phyloP scores from a whole-genome alignment of 148 eudicot species.

The Persicaria maculosa region DNA sequence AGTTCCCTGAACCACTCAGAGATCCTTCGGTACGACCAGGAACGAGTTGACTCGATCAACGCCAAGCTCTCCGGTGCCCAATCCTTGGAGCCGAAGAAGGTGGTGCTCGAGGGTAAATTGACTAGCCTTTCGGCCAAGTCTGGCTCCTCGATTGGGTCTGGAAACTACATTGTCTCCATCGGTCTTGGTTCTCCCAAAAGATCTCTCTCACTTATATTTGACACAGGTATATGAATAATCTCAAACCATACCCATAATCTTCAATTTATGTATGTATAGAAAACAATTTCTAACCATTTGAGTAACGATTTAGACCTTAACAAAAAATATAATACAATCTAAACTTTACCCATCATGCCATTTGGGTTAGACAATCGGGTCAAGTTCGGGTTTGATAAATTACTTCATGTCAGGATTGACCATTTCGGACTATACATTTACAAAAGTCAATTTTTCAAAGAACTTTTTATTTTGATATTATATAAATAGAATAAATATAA shows the following conservation, averaged over 20 bases:
- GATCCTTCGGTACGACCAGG: slow-evolving; percentile 41
- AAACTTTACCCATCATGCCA: no score
- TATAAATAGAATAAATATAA: no score
- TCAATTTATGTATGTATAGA: no score
- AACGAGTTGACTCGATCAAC: slow-evolving; percentile 55
- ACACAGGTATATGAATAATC: slow-evolving; percentile 36
- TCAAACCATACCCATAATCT: neutral
- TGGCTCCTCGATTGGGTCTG: slow-evolving; percentile 50
- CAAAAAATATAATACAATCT: no score
- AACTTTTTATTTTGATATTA: no score
- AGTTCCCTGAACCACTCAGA: slow-evolving; percentile 24
- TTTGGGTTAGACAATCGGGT: no score
- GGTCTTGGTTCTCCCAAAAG: slow-evolving; percentile 61
- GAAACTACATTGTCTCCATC: slow-evolving; percentile 49
- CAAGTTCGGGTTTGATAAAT: no score
- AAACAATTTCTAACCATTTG: no score
- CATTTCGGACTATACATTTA: no score
- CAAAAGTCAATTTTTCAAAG: no score
- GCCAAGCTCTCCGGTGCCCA: slow-evolving; percentile 20
- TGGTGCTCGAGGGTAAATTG: neutral
- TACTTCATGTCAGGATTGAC: no score
- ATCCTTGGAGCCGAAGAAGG: slow-evolving; percentile 9
- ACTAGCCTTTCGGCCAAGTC: slow-evolving; percentile 47
- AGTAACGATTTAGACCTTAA: no score
- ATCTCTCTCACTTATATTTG: slow-evolving; percentile 56